Conservation (phyloP, 2,329 filamentous ascomycete genomes). For the Trichophyton schoenleinii region DNA sequence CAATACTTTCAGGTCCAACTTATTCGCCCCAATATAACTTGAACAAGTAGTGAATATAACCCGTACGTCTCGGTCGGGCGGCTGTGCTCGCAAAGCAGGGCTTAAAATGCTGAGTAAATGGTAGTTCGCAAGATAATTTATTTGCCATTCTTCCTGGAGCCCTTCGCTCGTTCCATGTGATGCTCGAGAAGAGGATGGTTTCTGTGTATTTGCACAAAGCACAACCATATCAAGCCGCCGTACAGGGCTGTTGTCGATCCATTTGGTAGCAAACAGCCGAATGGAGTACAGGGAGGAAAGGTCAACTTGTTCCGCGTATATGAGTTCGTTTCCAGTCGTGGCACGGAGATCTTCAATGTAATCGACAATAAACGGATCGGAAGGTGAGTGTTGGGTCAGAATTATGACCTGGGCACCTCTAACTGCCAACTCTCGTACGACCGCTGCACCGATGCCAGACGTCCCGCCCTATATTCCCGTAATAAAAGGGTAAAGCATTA, state of each 20-base stretch:
- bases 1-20: constrained; percentile 38
- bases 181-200: constrained; percentile 48
- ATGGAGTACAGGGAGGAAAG: constrained; percentile 79
- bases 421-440: constrained; percentile 59
- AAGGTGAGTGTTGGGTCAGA: constrained; percentile 67
- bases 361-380: constrained; percentile 80
- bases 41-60: constrained; percentile 79
- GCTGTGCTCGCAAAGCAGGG: constrained; percentile 80
- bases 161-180: constrained; percentile 59
- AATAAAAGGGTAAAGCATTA: constrained; percentile 12
- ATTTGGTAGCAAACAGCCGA: constrained; percentile 86
- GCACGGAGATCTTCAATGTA: constrained; percentile 79
- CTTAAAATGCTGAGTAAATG: constrained; percentile 84
- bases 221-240: constrained; percentile 82
- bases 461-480: constrained; percentile 56
- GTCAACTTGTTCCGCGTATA: constrained; percentile 93
- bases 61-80: constrained; percentile 83
- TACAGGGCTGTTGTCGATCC: constrained; percentile 91
- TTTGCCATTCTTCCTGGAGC: constrained; percentile 78
- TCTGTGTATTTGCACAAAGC: constrained; percentile 68
- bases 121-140: constrained; percentile 94
- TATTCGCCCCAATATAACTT: constrained; percentile 63
- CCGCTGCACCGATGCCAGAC: constrained; percentile 73
- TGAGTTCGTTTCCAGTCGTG: constrained; percentile 66
- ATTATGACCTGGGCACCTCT: constrained; percentile 85